phyloP scores from a whole-genome alignment of 495 filamentous ascomycete genomes.

The Penicillium flavigenum region DNA sequence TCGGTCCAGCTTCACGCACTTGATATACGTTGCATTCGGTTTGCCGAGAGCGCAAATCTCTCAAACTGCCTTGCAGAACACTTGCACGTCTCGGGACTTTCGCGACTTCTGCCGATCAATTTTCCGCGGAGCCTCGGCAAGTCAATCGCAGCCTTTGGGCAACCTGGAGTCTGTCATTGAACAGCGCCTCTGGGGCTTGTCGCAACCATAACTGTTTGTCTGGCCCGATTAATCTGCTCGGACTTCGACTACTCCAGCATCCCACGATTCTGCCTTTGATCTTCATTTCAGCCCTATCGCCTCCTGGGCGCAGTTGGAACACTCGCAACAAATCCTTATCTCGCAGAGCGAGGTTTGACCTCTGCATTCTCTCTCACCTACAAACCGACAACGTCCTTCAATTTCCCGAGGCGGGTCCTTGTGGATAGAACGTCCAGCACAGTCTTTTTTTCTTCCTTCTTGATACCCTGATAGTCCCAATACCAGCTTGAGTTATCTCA shows the following conservation, averaged over 20 bases:
- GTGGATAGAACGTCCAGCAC: constrained; percentile 8
- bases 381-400: neutral
- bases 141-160: neutral
- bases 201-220: neutral
- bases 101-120: neutral
- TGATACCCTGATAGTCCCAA: constrained; percentile 8
- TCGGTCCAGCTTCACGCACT: neutral
- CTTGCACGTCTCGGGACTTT: neutral
- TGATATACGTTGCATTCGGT: neutral
- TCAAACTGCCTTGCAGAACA: neutral
- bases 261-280: neutral
- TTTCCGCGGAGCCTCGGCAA: constrained; percentile 2
- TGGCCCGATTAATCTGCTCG: neutral
- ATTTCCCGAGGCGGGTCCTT: constrained; percentile 21
- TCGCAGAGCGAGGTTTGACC: neutral
- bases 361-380: neutral
- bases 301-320: neutral
- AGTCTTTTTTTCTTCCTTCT: neutral
- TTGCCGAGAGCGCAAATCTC: neutral
- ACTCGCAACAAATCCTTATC: neutral
- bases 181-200: neutral
- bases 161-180: neutral
- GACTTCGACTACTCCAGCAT: neutral
- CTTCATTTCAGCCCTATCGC: neutral
- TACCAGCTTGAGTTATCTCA: neutral